Percentiles rank a stretch among this genome's conserved stretches.
Evolutionary conservation across 2,329 filamentous ascomycete species (phyloP).

Genomic region (Xylaria hypoxylon): DNA sequence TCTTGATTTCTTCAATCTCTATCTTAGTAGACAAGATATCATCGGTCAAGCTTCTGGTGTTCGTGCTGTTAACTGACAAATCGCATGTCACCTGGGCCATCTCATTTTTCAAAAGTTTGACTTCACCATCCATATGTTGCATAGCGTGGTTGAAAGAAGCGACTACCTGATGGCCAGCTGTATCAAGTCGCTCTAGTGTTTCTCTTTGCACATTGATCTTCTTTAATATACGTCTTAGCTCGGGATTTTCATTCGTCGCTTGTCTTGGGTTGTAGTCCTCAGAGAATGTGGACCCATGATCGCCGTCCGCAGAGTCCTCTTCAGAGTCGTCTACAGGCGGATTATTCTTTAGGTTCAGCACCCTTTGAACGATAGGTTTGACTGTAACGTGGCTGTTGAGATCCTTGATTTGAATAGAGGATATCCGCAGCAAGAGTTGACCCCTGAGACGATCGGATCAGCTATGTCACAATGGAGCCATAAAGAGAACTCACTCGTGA

Average conservation of each 20-base stretch:
- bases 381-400: conserved; percentile 32
- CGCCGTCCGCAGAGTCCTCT: conserved; percentile 3
- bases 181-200: conserved; percentile 54
- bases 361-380: conserved; percentile 51
- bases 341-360: conserved; percentile 50
- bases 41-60: conserved; percentile 35
- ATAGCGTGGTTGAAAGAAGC: conserved; percentile 54
- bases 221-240: conserved; percentile 50
- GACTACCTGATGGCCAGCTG: conserved; percentile 53
- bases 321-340: conserved; percentile 7
- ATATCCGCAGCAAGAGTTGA: conserved; percentile 53
- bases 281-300: not conserved
- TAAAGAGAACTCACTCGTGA: conserved; percentile 49
- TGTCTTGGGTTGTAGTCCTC: conserved; percentile 14
- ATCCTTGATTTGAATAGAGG: conserved; percentile 47
- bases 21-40: conserved; percentile 48
- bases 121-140: conserved; percentile 51
- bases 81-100: conserved; percentile 47
- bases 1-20: conserved; percentile 42
- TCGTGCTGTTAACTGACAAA: conserved; percentile 27
- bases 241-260: conserved; percentile 28
- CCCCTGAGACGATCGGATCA: conserved; percentile 46
- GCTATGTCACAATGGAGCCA: not conserved
- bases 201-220: conserved; percentile 52
- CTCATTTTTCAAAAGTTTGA: conserved; percentile 50